Evolutionary conservation across 495 filamentous ascomycete genomes (phyloP).

Genomic region (Aspergillus biplanus): DNA sequence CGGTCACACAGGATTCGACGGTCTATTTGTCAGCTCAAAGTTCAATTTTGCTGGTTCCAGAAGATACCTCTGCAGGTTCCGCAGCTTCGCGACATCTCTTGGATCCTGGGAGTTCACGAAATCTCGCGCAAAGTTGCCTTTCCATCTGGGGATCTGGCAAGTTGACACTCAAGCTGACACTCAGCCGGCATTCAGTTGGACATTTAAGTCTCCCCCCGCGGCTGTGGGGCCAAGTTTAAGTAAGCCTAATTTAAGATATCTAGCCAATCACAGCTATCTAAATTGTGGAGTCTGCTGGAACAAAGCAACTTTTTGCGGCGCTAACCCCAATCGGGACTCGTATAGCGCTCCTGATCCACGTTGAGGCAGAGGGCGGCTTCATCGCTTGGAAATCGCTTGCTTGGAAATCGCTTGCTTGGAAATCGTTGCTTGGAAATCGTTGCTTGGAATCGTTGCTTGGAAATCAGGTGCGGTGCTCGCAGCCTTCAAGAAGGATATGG

Average conservation of each 20-base stretch:
- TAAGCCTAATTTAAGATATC: background rate
- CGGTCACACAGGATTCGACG: slow-evolving; percentile 19
- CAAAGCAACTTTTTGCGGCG: slow-evolving; percentile 15
- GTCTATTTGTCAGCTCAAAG: slow-evolving; percentile 19
- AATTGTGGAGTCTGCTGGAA: background rate
- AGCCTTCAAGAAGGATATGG: background rate
- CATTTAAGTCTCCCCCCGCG: background rate
- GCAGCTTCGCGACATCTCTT: slow-evolving; percentile 8
- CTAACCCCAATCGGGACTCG: background rate
- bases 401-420: background rate
- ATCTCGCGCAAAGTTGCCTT: slow-evolving; percentile 18
- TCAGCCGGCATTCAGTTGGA: background rate
- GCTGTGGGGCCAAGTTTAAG: background rate
- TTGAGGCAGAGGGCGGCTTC: background rate
- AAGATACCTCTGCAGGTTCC: slow-evolving; percentile 14
- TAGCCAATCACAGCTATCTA: background rate
- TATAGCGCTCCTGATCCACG: background rate
- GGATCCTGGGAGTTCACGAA: background rate
- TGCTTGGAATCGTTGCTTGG: slow-evolving; percentile 1
- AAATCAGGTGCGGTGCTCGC: background rate
- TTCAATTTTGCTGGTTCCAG: no score
- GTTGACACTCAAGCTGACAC: background rate
- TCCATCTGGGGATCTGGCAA: slow-evolving; percentile 1
- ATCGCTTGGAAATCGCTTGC: slow-evolving; percentile 1
- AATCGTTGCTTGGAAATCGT: slow-evolving; percentile 10